phyloP scores from a whole-genome alignment of 345 rosid genomes.

The Citrus inodora region DNA sequence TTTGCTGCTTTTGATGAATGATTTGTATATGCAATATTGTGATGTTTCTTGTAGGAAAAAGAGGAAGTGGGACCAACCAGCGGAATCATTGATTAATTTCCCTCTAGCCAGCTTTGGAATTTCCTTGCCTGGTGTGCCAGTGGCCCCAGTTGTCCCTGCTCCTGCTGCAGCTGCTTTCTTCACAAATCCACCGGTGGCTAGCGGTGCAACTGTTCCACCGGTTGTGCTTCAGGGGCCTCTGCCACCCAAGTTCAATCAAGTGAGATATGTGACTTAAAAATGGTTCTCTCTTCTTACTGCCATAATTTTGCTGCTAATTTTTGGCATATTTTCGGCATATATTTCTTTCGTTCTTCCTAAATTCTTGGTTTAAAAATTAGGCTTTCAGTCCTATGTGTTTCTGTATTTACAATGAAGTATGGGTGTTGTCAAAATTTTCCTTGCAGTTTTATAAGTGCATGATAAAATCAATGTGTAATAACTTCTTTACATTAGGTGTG shows the following conservation, averaged over 20 bases:
- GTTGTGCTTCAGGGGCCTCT: slow-evolving; percentile 31
- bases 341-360: neutral
- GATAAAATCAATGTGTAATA: neutral
- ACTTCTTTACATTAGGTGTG: neutral
- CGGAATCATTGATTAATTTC: slow-evolving; percentile 47
- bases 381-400: neutral
- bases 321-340: neutral
- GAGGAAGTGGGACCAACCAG: slow-evolving; percentile 97
- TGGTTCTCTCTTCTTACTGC: neutral
- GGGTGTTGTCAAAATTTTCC: neutral
- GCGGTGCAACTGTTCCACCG: slow-evolving; percentile 16
- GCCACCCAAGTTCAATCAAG: slow-evolving; percentile 41
- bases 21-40: neutral
- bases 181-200: slow-evolving; percentile 27
- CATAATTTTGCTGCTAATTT: neutral
- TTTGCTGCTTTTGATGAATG: neutral
- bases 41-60: slow-evolving; percentile 50
- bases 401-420: neutral
- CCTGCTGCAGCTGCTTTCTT: slow-evolving; percentile 14
- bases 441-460: neutral
- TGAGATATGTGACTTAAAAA: slow-evolving; percentile 22
- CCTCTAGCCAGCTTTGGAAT: slow-evolving; percentile 38
- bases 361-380: neutral
- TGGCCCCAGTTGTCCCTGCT: slow-evolving; percentile 25
- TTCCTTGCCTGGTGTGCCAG: slow-evolving; percentile 20